Conservation (phyloP, 495 filamentous ascomycete genomes). For the Hypoxylon fragiforme region DNA sequence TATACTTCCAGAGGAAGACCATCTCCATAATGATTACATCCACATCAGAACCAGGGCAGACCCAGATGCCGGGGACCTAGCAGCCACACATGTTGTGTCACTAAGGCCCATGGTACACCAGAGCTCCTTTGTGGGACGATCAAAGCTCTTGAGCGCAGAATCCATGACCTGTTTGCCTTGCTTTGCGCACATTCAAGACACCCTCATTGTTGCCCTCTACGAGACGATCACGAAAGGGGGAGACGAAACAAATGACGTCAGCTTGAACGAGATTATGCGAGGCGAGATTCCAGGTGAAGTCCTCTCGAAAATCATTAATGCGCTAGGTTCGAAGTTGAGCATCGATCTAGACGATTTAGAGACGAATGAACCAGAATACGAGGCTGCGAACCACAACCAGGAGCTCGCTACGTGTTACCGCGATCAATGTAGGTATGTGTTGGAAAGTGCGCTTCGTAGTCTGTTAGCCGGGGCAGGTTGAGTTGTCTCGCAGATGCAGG, state of each 20-base stretch:
- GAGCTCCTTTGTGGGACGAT: conserved; percentile 41
- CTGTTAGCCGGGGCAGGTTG: conserved; percentile 22
- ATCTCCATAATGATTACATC: conserved; percentile 54
- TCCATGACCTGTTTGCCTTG: conserved; percentile 36
- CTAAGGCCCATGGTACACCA: conserved; percentile 42
- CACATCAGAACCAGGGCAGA: conserved; percentile 48
- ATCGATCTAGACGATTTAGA: conserved; percentile 42
- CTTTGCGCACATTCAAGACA: conserved; percentile 48
- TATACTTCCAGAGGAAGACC: conserved; percentile 42
- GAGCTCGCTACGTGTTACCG: conserved; percentile 46
- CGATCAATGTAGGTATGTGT: conserved; percentile 44
- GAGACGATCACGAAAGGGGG: conserved; percentile 28
- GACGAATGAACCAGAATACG: conserved; percentile 35
- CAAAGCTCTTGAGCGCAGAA: conserved; percentile 29
- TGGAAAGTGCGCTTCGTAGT: conserved; percentile 37
- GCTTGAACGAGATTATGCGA: conserved; percentile 30
- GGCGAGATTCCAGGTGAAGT: conserved; percentile 24
- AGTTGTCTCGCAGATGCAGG: conserved; percentile 3
- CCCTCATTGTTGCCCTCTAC: conserved; percentile 40
- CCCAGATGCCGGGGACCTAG: conserved; percentile 29
- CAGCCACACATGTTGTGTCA: conserved; percentile 42
- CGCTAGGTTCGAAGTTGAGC: conserved; percentile 32
- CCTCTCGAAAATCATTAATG: conserved; percentile 26
- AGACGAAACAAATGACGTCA: conserved; percentile 10
- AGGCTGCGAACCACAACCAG: conserved; percentile 44